These are phyloP conservation scores for Paraphoma chrysanthemicola DNA, from an alignment of 2,329 filamentous ascomycete species.

Conservation along the genomic window DNA sequence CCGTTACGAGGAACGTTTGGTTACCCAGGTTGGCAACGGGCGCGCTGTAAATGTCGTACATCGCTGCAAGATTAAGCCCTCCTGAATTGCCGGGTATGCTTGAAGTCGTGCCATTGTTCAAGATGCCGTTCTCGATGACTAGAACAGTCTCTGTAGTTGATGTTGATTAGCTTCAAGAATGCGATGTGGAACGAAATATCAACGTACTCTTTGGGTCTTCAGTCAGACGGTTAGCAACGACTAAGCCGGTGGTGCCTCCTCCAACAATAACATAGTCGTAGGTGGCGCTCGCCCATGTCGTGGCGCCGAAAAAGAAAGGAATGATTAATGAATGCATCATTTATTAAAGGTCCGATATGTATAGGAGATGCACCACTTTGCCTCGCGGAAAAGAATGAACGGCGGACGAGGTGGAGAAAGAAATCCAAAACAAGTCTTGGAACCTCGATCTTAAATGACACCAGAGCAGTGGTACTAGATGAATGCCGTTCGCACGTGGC, in stretches of 20 bases:
- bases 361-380: background rate
- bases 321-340: background rate
- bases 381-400: background rate
- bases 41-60: slow-evolving; percentile 19
- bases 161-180: background rate
- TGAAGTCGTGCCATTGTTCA: slow-evolving; percentile 13
- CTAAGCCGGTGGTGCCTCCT: slow-evolving; percentile 27
- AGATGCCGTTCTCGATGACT: slow-evolving; percentile 25
- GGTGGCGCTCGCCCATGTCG: slow-evolving; percentile 1
- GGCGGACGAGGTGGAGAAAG: background rate
- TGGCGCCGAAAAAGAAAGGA: slow-evolving; percentile 1
- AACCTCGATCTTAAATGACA: background rate
- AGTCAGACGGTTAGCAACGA: slow-evolving; percentile 26
- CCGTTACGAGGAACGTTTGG: slow-evolving; percentile 13
- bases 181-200: background rate
- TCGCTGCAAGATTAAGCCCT: slow-evolving; percentile 13
- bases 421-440: background rate
- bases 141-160: slow-evolving; percentile 16
- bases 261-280: slow-evolving; percentile 36
- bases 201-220: slow-evolving; percentile 18
- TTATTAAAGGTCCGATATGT: background rate
- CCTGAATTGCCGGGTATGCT: slow-evolving; percentile 17
- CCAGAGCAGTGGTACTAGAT: background rate
- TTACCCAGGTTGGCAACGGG: slow-evolving; percentile 27
- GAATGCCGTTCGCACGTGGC: background rate